A percentile compares a stretch with the other conserved stretches of the same genome.
phyloP scores from a whole-genome alignment of 2,329 filamentous ascomycete genomes.

The Sclerotinia sclerotiorum region DNA sequence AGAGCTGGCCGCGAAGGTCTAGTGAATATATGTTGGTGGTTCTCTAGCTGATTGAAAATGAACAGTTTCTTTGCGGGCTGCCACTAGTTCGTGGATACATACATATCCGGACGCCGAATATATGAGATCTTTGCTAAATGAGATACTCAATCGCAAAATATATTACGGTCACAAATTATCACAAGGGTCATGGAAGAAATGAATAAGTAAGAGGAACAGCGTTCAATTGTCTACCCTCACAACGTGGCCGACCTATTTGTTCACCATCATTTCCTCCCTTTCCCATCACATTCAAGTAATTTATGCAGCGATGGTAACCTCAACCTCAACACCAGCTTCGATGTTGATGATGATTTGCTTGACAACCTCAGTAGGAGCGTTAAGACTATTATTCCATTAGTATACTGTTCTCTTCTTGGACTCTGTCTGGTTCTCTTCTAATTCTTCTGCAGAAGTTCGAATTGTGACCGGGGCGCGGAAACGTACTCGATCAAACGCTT shows the following conservation, averaged over 20 bases:
- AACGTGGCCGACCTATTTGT: constrained; percentile 14
- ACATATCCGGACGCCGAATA: not conserved
- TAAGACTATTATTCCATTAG: constrained; percentile 57
- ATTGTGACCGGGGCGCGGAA: not conserved
- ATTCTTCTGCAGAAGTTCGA: constrained; percentile 16
- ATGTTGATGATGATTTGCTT: constrained; percentile 98
- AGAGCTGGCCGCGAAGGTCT: not conserved
- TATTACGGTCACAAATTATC: not conserved
- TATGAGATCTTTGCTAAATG: not conserved
- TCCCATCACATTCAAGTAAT: constrained; percentile 25
- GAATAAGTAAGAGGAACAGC: constrained; percentile 12
- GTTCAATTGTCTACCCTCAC: constrained; percentile 22
- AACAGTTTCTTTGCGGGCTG: not conserved
- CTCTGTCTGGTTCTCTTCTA: no score
- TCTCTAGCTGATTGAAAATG: not conserved
- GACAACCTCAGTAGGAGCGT: constrained; percentile 96
- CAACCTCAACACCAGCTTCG: constrained; percentile 88
- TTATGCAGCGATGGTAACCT: constrained; percentile 89
- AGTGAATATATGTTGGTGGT: not conserved
- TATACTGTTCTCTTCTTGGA: constrained; percentile 14
- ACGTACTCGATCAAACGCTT: constrained; percentile 93
- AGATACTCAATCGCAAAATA: not conserved
- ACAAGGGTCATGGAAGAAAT: not conserved
- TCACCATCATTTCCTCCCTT: constrained; percentile 20
- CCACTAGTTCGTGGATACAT: not conserved